Base-by-base conservation (phyloP, 1,284 basidiomycete genomes). In the Cutaneotrichosporon arboriforme region DNA sequence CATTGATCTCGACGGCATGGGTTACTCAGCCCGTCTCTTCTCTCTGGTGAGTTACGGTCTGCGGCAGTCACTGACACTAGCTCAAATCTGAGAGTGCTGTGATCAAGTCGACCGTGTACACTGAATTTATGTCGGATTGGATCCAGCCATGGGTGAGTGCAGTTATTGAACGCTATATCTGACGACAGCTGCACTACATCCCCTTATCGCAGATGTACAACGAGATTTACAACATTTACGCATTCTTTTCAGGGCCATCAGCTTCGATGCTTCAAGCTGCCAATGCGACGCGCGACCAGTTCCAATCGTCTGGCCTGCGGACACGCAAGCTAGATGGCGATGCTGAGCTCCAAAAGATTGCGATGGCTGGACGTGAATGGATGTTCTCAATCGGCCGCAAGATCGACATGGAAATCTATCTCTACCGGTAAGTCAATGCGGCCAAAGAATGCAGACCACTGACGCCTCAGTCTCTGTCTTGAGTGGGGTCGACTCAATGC, bases 1-100 rank as follows among this genome's bases (percentile, higher is more conserved):
- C 21, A 76, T 93, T 58, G 92, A 96, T 73, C 73, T 96, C 50
- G 92, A 96, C 68, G 92, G 92, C 34, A 90, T 90, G 85, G 86
- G 88, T n/a, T 96, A 96, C 70, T 90, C 87, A 37, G 92, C 87
- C 5, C 80, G 88, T 43, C 88, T 94, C 70, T 84, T 93, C 77
- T 83, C 88, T 64, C 77, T 94, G 72, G 88, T 88, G 44, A 86
- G 68, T 10, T 7, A 35, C 23, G 12, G 8, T 26, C 13, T 10
- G 15, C 20, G 83, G 46, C 10, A 9, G 21, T 37, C 49, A 49
- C 20, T 4, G 2, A 3, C 17, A 22, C 15, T 46, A 70, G 73
- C 68, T 74, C 49, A 74, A 74, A 57, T 72, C 69, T 2, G 88
- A 92, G 70, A 91, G 88, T 62, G 91, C 86, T 0, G 87, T 90